These are phyloP conservation scores for Dendrobium huoshanense DNA, from an alignment of 106 monocot genomes.

Conservation along the genomic window DNA sequence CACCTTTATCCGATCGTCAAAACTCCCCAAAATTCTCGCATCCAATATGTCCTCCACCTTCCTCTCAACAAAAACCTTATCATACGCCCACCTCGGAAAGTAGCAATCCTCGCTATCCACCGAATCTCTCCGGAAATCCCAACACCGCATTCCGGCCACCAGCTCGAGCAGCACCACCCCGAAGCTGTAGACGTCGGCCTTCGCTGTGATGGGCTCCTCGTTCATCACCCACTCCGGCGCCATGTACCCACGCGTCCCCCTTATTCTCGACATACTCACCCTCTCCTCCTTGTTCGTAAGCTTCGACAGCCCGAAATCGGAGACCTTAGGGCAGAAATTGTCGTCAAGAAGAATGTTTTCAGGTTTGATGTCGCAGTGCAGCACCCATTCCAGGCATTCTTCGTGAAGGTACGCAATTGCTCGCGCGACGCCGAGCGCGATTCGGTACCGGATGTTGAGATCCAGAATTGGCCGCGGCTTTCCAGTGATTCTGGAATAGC, in stretches of 20 bases:
- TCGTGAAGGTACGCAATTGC: conserved; percentile 86
- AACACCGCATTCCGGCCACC: conserved; percentile 49
- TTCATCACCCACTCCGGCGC: conserved; percentile 83
- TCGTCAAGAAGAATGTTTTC: conserved; percentile 81
- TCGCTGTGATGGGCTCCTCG: conserved; percentile 64
- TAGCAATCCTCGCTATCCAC: conserved; percentile 73
- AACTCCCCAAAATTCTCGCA: conserved; percentile 23
- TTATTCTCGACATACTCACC: conserved; percentile 53
- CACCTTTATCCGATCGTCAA: conserved; percentile 21
- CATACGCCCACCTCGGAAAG: conserved; percentile 67
- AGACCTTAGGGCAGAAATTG: conserved; percentile 85
- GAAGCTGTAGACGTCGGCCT: conserved; percentile 83
- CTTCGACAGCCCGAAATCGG: conserved; percentile 79
- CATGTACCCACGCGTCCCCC: conserved; percentile 77
- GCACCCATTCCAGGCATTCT: conserved; percentile 86
- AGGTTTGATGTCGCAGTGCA: conserved; percentile 89
- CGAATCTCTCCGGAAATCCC: conserved; percentile 32
- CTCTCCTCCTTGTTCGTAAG: conserved; percentile 60
- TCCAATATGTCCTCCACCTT: conserved; percentile 63
- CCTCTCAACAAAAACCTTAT: conserved; percentile 76
- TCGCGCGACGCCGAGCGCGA: conserved; percentile 68
- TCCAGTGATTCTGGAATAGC: background rate
- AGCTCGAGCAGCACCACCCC: conserved; percentile 85
- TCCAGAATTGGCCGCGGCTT: conserved; percentile 29
- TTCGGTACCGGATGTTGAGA: conserved; percentile 62